Conservation (phyloP, 2,329 filamentous ascomycete genomes). For the Saccharata proteae region DNA sequence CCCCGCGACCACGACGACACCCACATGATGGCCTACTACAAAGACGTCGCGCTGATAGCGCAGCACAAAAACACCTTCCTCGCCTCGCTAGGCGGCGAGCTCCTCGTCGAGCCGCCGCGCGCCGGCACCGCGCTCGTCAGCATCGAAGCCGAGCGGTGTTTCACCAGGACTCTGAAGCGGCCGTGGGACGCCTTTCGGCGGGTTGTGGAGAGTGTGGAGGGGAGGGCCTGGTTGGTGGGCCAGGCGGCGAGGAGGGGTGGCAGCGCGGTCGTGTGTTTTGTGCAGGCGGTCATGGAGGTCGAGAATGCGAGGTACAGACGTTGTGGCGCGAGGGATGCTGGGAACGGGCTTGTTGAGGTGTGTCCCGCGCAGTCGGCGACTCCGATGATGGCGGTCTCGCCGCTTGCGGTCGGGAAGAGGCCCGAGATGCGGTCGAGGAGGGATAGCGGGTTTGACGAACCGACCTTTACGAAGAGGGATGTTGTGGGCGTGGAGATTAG, state of each 20-base stretch:
- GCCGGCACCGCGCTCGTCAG: conserved; percentile 3
- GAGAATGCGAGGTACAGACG: conserved; percentile 6
- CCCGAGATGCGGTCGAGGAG: conserved; percentile 1
- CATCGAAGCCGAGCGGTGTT: conserved; percentile 6
- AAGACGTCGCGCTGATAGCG: conserved; percentile 7
- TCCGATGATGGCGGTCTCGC: too few relatives aligned
- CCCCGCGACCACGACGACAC: conserved; percentile 7
- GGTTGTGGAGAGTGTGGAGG: background rate
- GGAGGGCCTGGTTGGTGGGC: conserved; percentile 2
- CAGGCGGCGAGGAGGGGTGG: conserved; percentile 2
- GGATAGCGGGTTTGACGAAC: conserved; percentile 7
- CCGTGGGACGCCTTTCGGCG: conserved; percentile 3
- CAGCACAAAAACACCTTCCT: conserved; percentile 6
- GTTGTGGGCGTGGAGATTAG: conserved; percentile 7
- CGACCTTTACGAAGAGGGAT: conserved; percentile 7
- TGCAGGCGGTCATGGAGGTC: conserved; percentile 4
- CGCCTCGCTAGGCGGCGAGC: conserved; percentile 7
- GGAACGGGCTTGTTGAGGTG: conserved; percentile 5
- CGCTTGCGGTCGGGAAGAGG: too few relatives aligned
- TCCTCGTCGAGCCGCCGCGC: conserved; percentile 5
- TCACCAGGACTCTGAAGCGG: conserved; percentile 5
- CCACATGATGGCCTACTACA: conserved; percentile 8
- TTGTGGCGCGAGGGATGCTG: conserved; percentile 2
- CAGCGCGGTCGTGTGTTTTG: conserved; percentile 4
- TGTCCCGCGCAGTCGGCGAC: too few relatives aligned